phyloP scores from a whole-genome alignment of 441 rosid species.

The Erodium trifolium region DNA sequence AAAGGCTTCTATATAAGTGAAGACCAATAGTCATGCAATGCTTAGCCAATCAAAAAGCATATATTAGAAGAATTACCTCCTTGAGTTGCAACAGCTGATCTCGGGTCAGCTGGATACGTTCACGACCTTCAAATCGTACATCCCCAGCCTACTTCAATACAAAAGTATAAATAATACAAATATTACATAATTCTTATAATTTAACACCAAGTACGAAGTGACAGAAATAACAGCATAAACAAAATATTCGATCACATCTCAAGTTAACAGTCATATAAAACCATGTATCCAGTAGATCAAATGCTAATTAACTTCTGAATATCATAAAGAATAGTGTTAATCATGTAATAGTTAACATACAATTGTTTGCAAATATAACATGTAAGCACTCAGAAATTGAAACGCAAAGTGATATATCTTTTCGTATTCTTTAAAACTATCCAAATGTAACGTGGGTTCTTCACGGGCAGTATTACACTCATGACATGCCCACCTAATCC shows the following conservation, averaged over 20 bases:
- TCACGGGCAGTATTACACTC: slow-evolving; percentile 39
- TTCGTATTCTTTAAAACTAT: neutral
- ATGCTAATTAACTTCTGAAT: neutral
- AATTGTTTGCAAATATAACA: neutral
- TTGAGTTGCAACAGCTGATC: slow-evolving; percentile 68
- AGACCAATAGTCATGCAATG: neutral
- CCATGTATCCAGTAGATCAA: neutral
- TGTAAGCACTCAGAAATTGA: neutral
- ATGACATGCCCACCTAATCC: slow-evolving; percentile 31
- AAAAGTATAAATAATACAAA: neutral
- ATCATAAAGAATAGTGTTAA: neutral
- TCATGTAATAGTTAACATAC: neutral
- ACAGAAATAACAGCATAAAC: neutral
- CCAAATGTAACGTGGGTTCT: slow-evolving; percentile 41
- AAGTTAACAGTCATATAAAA: neutral
- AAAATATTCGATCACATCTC: neutral
- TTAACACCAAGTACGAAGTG: neutral
- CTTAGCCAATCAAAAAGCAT: neutral
- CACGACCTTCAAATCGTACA: slow-evolving; percentile 52
- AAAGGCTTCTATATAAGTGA: neutral
- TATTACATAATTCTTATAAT: neutral
- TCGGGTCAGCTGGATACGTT: slow-evolving; percentile 47
- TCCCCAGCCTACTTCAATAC: slow-evolving; percentile 48
- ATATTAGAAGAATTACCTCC: slow-evolving; percentile 36
- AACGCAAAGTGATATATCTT: neutral